Base-by-base conservation (phyloP, 805 yeast genomes). In the Starmera pachycereana region DNA sequence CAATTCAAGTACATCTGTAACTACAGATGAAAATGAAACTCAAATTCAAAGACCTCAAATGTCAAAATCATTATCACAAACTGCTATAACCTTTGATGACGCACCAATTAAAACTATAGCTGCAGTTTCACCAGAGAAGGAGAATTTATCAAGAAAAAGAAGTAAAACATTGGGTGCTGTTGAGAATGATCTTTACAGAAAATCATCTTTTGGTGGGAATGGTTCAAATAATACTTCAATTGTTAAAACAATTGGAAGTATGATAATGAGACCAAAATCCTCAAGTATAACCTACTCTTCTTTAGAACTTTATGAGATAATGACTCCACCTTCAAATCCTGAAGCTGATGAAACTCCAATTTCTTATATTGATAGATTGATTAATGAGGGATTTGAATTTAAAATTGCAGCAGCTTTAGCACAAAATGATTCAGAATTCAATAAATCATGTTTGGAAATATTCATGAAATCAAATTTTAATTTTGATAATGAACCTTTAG, bases 401-500 rank as follows among this genome's bases (percentile, higher is more conserved):
- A 61, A 54, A 37, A 44, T 58, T 10, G 52, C 61, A 2, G 45
- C 56, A 0, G 50, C 63, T n/a, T 47, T 65, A 13, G 47, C 62
- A 4, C 44, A 45, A 8, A 52, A 50, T 12, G 52, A 56, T 14
- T 55, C 57, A 27, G 43, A 37, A 2, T 63, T 57, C 34, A 44
- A 51, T 37, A 42, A 44, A 3, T 40, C 44, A 2, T 61, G 65
- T 41, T 43, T 66, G 13, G 33, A 40, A 7, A 36, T 43, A 14
- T 65, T 49, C 37, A 44, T 66, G n/a, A 34, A 41, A 0, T 47
- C 49, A 12, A 61, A 56, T 36, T 77, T 78, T 49, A 64, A 73
- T 39, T 78, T 82, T 42, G 35, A 48, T 3, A 62, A 62, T 22
- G 74, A 72, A 44, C 83, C 92, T 0, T 49, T 83, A 13, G 92